These are phyloP conservation scores for Thamnidium elegans DNA, from an alignment of 192 early-diverging fungal species.

Conservation along the genomic window DNA sequence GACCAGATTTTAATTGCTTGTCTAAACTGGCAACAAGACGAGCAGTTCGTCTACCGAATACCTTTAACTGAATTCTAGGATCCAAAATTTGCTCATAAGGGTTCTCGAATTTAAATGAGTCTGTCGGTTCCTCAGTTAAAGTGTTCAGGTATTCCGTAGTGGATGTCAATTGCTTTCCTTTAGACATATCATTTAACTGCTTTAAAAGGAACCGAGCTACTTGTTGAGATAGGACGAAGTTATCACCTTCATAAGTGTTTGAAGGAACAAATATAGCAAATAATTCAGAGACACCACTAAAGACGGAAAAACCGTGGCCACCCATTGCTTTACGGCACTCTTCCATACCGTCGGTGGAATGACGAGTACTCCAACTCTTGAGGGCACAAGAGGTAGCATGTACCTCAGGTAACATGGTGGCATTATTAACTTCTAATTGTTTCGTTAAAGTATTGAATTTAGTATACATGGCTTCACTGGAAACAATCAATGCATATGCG, in stretches of 20 bases:
- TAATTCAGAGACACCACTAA: slow-evolving; percentile 64
- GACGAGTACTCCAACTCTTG: slow-evolving; percentile 60
- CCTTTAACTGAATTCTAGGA: slow-evolving; percentile 50
- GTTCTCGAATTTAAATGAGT: slow-evolving; percentile 1
- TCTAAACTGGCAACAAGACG: slow-evolving; percentile 58
- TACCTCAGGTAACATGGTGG: slow-evolving; percentile 58
- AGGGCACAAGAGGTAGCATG: slow-evolving; percentile 66
- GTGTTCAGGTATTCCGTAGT: slow-evolving; percentile 36
- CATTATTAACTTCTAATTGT: slow-evolving; percentile 48
- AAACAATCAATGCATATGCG: slow-evolving; percentile 61
- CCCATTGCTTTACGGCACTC: slow-evolving; percentile 68
- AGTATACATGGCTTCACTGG: slow-evolving; percentile 45
- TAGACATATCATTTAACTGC: slow-evolving; percentile 46
- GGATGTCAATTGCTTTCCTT: slow-evolving; percentile 34
- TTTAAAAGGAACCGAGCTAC: slow-evolving; percentile 68
- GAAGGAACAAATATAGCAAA: slow-evolving; percentile 60
- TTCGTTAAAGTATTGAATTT: slow-evolving; percentile 54
- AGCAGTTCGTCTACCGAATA: slow-evolving; percentile 69
- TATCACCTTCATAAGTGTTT: slow-evolving; percentile 66
- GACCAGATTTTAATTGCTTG: slow-evolving; percentile 44
- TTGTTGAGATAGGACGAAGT: slow-evolving; percentile 67
- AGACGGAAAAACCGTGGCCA: slow-evolving; percentile 70
- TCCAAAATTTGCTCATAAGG: slow-evolving; percentile 44
- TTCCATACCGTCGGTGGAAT: slow-evolving; percentile 60
- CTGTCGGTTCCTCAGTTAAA: slow-evolving; percentile 23